Evolutionary conservation across 371 early-diverging fungal species (phyloP).

Genomic region (Sporodiniella umbellata): DNA sequence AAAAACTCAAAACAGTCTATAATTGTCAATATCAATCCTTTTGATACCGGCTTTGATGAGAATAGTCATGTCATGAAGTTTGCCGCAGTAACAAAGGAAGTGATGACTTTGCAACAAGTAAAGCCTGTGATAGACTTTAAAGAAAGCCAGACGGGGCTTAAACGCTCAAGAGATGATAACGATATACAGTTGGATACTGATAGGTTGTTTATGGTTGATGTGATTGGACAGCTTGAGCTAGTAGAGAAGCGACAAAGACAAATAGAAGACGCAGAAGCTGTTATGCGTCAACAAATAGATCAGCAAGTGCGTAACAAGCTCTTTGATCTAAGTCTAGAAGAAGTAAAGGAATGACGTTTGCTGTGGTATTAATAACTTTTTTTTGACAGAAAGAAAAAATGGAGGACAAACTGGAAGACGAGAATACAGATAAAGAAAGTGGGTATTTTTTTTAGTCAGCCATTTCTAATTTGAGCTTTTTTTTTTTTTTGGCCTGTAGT

Average conservation of each 20-base stretch:
- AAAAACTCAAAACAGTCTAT: slow-evolving; percentile 35
- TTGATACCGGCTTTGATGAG: slow-evolving; percentile 62
- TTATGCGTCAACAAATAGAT: neutral
- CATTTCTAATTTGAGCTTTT: too few relatives aligned
- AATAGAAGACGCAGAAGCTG: neutral
- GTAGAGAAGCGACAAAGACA: slow-evolving; percentile 7
- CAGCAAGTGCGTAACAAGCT: neutral
- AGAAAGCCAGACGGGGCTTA: slow-evolving; percentile 6
- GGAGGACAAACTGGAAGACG: neutral
- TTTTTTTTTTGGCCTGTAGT: too few relatives aligned
- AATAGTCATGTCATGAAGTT: slow-evolving; percentile 66
- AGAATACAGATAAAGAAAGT: neutral
- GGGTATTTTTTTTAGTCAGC: too few relatives aligned
- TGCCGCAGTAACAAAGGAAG: slow-evolving; percentile 64
- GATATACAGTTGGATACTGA: slow-evolving; percentile 20
- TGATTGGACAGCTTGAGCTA: slow-evolving; percentile 34
- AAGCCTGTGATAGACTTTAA: slow-evolving; percentile 40
- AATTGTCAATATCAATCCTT: slow-evolving; percentile 71
- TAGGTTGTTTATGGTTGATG: slow-evolving; percentile 38
- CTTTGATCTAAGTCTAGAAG: neutral
- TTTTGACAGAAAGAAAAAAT: neutral
- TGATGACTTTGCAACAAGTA: slow-evolving; percentile 46
- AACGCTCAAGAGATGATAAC: slow-evolving; percentile 2
- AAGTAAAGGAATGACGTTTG: neutral
- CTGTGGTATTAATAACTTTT: neutral